Base-by-base conservation (phyloP, 2,329 filamentous ascomycete species). In the Botryotinia calthae region DNA sequence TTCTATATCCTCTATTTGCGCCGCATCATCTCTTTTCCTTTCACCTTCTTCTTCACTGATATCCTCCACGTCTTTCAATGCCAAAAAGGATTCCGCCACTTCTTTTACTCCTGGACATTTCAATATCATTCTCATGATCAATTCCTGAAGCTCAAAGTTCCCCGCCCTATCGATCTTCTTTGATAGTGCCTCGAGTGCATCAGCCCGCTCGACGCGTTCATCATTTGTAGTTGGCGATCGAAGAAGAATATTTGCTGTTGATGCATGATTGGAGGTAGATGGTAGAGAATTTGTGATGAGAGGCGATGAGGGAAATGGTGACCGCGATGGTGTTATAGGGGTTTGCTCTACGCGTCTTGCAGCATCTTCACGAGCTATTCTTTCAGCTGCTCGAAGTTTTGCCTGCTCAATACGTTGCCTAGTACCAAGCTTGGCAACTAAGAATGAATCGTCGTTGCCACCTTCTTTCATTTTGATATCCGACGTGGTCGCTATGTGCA, bases 51-150 rank as follows among this genome's bases (percentile, higher is more conserved):
- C 51, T n/a, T 40, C 59, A 10, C 37, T 40, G 10, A 58, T 18
- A 14, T 37, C 25, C 28, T 67, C 34, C 34, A 54, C 37, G 2
- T 22, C 37, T 22, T 58, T 54, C 8, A 22, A 31, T 14, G 16
- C 1, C n/a, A 68, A 51, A 34, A 59, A 72, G 1, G 25, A 46
- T 12, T 59, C 63, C 9, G 70, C 70, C 4, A 61, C 10, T 42
- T 72, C 51, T 31, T 40, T 69, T 8, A 54, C 70, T 22, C 70
- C 70, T 42, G 63, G 22, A 28, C 62, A 68, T 42, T 16, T 37
- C 31, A 68, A 25, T 20, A 67, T 68, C 51, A 72, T 59, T 37
- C 8, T 59, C 63, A 28, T 68, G 20, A 72, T 48, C 25, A 68
- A 61, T n/a, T 31, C 48, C 8, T 48, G 37, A 34, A 72, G 51